These are phyloP conservation scores for Cicer cuneatum DNA, from an alignment of 306 rosid species.

Conservation along the genomic window DNA sequence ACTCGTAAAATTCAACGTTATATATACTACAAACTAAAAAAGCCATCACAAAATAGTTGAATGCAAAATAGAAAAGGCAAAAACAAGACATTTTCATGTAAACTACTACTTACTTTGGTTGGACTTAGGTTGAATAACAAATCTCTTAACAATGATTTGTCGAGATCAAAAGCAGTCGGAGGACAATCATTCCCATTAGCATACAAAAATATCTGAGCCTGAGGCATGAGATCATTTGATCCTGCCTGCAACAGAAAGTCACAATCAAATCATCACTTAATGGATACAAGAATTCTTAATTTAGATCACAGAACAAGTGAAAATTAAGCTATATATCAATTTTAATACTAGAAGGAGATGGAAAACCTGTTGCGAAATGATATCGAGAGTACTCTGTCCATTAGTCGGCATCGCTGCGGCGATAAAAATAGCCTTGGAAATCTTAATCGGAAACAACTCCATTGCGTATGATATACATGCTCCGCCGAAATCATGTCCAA, in stretches of 20 bases:
- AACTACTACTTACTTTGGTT: conserved; percentile 63
- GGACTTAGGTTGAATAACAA: conserved; percentile 91
- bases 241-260: conserved; percentile 66
- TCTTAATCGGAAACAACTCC: conserved; percentile 79
- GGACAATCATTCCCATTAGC: conserved; percentile 81
- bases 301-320: conserved; percentile 8
- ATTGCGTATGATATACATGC: conserved; percentile 85
- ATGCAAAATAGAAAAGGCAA: neutral
- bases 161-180: conserved; percentile 86
- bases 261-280: conserved; percentile 34
- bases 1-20: neutral
- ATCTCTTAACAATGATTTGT: conserved; percentile 78
- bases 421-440: conserved; percentile 86
- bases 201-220: conserved; percentile 81
- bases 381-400: conserved; percentile 88
- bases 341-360: conserved; percentile 28
- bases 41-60: neutral
- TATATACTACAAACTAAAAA: neutral
- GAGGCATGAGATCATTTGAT: conserved; percentile 85
- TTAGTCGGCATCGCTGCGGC: conserved; percentile 87
- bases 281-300: conserved; percentile 8
- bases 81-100: neutral
- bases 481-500: conserved; percentile 98
- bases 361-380: conserved; percentile 85
- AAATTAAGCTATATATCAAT: conserved; percentile 37